Conservation (phyloP, 106 monocot species). For the Dendrobium nobile region DNA sequence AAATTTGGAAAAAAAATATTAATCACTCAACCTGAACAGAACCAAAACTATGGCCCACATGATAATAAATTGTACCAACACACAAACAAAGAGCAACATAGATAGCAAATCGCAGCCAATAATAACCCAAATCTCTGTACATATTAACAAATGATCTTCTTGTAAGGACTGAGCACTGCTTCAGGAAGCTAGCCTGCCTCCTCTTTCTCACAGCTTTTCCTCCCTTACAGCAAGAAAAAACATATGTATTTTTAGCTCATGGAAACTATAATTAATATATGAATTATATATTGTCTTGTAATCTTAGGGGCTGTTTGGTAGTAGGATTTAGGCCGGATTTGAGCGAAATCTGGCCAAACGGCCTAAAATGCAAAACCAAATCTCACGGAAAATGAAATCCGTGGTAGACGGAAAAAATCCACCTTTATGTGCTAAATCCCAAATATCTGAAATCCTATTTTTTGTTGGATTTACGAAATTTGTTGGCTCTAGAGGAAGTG, state of each 20-base stretch:
- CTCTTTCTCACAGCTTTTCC: slow-evolving; percentile 32
- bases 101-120: slow-evolving; percentile 49
- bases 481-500: too few relatives aligned
- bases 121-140: slow-evolving; percentile 59
- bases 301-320: too few relatives aligned
- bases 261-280: background rate
- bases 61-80: slow-evolving; percentile 40
- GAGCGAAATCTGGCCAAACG: too few relatives aligned
- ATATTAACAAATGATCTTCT: slow-evolving; percentile 59
- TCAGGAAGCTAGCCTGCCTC: slow-evolving; percentile 32
- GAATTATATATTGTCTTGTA: background rate
- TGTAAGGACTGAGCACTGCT: slow-evolving; percentile 38
- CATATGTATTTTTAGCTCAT: background rate
- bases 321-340: too few relatives aligned
- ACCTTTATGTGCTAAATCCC: too few relatives aligned
- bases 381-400: too few relatives aligned
- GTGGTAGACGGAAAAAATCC: too few relatives aligned
- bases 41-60: slow-evolving; percentile 25
- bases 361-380: too few relatives aligned
- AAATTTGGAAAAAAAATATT: background rate
- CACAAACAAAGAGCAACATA: slow-evolving; percentile 36
- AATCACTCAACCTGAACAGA: slow-evolving; percentile 32
- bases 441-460: accelerated
- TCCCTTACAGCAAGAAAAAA: slow-evolving; percentile 14
- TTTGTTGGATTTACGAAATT: too few relatives aligned